Conservation (phyloP, 1,139 yeast species). For the Debaryomycetaceae sp. region DNA sequence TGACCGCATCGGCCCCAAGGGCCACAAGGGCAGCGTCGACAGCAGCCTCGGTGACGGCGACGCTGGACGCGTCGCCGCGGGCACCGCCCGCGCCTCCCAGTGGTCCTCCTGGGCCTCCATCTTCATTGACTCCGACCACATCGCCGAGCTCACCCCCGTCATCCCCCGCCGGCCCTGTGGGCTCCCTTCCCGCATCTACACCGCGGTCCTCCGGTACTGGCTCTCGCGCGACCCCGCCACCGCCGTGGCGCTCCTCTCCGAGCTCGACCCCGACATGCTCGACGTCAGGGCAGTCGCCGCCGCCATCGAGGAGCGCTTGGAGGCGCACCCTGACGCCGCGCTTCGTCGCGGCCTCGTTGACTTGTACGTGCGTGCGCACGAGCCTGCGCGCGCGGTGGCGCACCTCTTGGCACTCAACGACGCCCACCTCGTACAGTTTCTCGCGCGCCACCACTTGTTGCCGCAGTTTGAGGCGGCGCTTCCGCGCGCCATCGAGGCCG, state of each 20-base stretch:
- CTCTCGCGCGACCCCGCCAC: constrained; percentile 30
- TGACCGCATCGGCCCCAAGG: too few relatives aligned
- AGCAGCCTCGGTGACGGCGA: too few relatives aligned
- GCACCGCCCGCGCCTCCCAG: too few relatives aligned
- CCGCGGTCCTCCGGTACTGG: constrained; percentile 48
- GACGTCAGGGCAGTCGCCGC: constrained; percentile 43
- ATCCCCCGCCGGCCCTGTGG: constrained; percentile 49
- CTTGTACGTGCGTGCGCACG: constrained; percentile 53
- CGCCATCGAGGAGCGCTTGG: constrained; percentile 42
- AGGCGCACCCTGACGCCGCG: constrained; percentile 13
- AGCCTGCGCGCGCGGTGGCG: constrained; percentile 58
- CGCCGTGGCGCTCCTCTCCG: constrained; percentile 21
- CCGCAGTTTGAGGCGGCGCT: constrained; percentile 44
- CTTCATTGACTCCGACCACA: constrained; percentile 48
- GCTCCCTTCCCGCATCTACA: constrained; percentile 42
- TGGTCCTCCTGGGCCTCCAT: constrained; percentile 69
- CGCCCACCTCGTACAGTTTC: constrained; percentile 49
- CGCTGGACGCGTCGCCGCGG: too few relatives aligned
- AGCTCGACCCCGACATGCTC: constrained; percentile 47
- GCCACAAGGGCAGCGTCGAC: too few relatives aligned
- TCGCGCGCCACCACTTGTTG: constrained; percentile 60
- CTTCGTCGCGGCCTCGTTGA: constrained; percentile 52
- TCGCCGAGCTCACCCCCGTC: constrained; percentile 42
- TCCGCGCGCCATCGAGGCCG: constrained; percentile 47
- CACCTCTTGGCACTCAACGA: constrained; percentile 59